These are phyloP conservation scores for Fusarium drepaniforme DNA, from an alignment of 2,329 filamentous ascomycete genomes.

Conservation along the genomic window DNA sequence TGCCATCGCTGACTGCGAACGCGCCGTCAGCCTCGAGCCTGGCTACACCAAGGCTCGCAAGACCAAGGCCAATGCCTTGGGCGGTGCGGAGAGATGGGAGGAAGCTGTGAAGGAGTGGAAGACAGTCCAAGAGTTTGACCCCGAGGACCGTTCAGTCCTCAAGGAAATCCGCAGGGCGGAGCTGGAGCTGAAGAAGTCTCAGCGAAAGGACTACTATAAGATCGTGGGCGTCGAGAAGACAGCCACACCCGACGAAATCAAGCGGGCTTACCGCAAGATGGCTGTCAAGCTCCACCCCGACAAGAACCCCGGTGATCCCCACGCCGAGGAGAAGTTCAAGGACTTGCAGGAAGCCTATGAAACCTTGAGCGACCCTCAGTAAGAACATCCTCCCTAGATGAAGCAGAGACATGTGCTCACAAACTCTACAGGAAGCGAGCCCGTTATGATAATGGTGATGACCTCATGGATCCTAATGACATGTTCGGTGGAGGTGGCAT, in stretches of 20 bases:
- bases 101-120: conserved; percentile 92
- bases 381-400: conserved; percentile 57
- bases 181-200: conserved; percentile 96
- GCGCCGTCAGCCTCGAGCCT: conserved; percentile 85
- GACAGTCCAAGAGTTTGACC: conserved; percentile 83
- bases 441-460: conserved; percentile 91
- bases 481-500: conserved; percentile 82
- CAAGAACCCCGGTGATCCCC: conserved; percentile 91
- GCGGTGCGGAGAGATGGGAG: conserved; percentile 90
- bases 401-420: conserved; percentile 49
- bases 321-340: conserved; percentile 94
- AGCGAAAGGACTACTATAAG: conserved; percentile 99
- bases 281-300: conserved; percentile 96
- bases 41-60: conserved; percentile 91
- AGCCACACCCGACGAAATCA: conserved; percentile 86
- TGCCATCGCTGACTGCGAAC: conserved; percentile 88
- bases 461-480: conserved; percentile 88
- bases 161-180: conserved; percentile 93
- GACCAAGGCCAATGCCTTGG: conserved; percentile 91
- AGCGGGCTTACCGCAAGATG: conserved; percentile 96
- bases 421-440: conserved; percentile 77
- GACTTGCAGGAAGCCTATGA: conserved; percentile 98
- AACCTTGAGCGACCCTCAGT: conserved; percentile 92
- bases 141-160: conserved; percentile 81
- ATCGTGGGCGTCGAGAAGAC: conserved; percentile 91